Evolutionary conservation across 345 rosid species (phyloP), one percentile per base, ranked within the genome.

Genomic region (Citrus mangshanensis): DNA sequence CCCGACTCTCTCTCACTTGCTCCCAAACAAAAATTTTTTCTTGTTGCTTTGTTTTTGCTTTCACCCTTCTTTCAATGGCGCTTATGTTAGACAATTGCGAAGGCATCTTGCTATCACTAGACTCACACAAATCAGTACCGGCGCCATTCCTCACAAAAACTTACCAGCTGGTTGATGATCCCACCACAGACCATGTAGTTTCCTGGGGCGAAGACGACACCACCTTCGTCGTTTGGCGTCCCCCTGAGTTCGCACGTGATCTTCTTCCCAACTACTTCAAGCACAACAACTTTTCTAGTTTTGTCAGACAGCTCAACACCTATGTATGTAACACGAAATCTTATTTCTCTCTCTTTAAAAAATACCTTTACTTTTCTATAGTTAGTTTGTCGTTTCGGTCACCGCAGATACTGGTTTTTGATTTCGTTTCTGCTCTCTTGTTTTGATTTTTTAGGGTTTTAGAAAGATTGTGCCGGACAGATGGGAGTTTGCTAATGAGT

Each of bases 401-500:
- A 19, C 27, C 59, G 40, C 58, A 60, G 51, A 7, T 37, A 18
- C 59, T 72, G 73, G 76, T 72, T 78, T 42, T 77, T 81, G 72
- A 68, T 54, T 66, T 63, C 68, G 58, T 2, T 68, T 65, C 75
- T 73, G 73, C 58, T 58, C 72, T 49, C 34, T 51, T 27, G 27
- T 62, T 66, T 10, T 89, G 22, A 18, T 16, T 54, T 16, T 54
- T 54, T 54, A 95, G 99, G 99, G 99, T 69, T 95, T 95, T 80
- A 92, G 97, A 78, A 95, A 95, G 93, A 92, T 95, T 67, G 99
- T 95, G 14, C 99, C 98, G 1, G 99, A 95, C 87, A 85, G 97
- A 82, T 95, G 99, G 99, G 99, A 95, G 82, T 95, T 95, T 51
- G 98, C 98, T 0, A 95, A 95, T 70, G 99, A 93, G 85, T 89